Evolutionary conservation across 2,329 filamentous ascomycete genomes (phyloP).

Genomic region (Epichloe typhina): DNA sequence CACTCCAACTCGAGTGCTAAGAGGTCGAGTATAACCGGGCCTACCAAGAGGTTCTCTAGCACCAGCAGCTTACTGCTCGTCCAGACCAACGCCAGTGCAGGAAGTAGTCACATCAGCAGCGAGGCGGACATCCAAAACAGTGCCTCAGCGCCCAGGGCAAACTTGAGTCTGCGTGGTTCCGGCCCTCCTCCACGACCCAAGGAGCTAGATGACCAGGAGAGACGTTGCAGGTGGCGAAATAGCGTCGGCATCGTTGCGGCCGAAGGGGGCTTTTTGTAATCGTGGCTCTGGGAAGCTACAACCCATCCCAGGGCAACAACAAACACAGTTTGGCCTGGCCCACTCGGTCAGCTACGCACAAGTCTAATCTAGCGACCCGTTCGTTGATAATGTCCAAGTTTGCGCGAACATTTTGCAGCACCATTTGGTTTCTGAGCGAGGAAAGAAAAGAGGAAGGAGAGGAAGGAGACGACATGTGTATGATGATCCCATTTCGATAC

Average conservation of each 20-base stretch:
- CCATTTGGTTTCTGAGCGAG: background rate
- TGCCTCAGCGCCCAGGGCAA: conserved; percentile 19
- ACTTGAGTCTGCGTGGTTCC: conserved; percentile 30
- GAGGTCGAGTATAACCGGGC: conserved; percentile 47
- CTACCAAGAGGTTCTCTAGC: conserved; percentile 46
- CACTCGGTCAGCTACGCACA: too few species aligned
- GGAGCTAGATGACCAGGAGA: conserved; percentile 25
- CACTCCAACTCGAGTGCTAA: conserved; percentile 41
- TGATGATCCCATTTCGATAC: background rate
- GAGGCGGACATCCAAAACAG: conserved; percentile 28
- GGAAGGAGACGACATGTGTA: background rate
- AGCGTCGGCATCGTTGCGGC: conserved; percentile 39
- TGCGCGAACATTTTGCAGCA: background rate
- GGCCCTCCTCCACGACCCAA: conserved; percentile 19
- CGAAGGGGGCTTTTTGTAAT: conserved; percentile 35
- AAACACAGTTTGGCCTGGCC: background rate
- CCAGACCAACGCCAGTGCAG: conserved; percentile 39
- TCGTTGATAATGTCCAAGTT: too few species aligned
- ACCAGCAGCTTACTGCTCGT: conserved; percentile 47
- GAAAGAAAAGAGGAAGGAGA: background rate
- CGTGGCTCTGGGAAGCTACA: too few species aligned
- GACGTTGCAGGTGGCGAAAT: conserved; percentile 42
- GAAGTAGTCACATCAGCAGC: conserved; percentile 34
- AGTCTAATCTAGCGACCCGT: too few species aligned
- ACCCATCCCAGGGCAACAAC: too few species aligned